A percentile compares a stretch with the other conserved stretches of the same genome.
These are phyloP conservation scores for Didymella segeticola DNA, from an alignment of 2,329 filamentous ascomycete genomes.

Conservation along the genomic window DNA sequence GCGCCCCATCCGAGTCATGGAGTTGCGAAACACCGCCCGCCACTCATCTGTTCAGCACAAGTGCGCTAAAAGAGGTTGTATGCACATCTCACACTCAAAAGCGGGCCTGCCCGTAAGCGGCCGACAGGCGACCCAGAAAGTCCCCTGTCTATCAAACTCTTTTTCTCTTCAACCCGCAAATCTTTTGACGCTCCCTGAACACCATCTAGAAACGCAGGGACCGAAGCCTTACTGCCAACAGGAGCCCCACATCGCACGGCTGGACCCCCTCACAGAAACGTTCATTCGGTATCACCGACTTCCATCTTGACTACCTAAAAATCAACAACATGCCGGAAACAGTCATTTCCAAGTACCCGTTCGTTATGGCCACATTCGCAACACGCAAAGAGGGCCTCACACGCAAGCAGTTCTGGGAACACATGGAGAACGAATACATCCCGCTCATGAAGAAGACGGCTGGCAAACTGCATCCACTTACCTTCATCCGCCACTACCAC, in stretches of 20 bases:
- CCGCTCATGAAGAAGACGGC: slow-evolving; percentile 21
- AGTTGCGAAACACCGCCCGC: background rate
- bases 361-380: slow-evolving; percentile 21
- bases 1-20: slow-evolving; percentile 7
- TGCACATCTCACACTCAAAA: slow-evolving; percentile 5
- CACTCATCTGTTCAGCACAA: background rate
- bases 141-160: slow-evolving; percentile 6
- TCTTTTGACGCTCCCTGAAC: slow-evolving; percentile 1
- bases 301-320: background rate
- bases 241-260: slow-evolving; percentile 4
- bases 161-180: background rate
- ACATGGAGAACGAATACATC: slow-evolving; percentile 19
- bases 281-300: background rate
- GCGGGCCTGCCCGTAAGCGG: slow-evolving; percentile 13
- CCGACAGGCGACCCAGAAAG: background rate
- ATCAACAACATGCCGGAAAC: slow-evolving; percentile 15
- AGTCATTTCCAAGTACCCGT: slow-evolving; percentile 21
- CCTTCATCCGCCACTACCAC: slow-evolving; percentile 27
- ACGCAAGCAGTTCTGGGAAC: slow-evolving; percentile 21
- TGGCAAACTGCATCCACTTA: slow-evolving; percentile 24
- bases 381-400: slow-evolving; percentile 23
- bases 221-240: slow-evolving; percentile 3
- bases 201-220: background rate
- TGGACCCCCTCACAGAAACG: background rate
- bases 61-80: slow-evolving; percentile 3